Conservation (phyloP, 2,329 filamentous ascomycete species). For the Alternaria burnsii region DNA sequence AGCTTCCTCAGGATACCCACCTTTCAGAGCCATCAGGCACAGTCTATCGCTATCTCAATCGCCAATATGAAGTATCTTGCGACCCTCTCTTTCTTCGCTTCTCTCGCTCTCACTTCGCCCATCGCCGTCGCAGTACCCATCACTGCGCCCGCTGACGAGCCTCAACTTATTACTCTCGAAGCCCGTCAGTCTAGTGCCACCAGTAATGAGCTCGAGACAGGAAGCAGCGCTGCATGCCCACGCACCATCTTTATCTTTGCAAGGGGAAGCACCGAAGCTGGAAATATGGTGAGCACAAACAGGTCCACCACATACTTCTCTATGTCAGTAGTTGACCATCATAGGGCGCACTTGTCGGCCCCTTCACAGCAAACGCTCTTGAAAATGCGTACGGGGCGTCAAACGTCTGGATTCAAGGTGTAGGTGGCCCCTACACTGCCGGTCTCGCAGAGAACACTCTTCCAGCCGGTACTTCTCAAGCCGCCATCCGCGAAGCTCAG, state of each 20-base stretch:
- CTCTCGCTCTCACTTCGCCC: constrained; percentile 8
- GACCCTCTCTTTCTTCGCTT: constrained; percentile 7
- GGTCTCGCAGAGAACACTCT: constrained; percentile 44
- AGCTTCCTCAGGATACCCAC: background rate
- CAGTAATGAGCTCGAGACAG: constrained; percentile 25
- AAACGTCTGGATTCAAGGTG: constrained; percentile 32
- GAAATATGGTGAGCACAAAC: constrained; percentile 26
- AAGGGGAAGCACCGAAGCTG: constrained; percentile 26
- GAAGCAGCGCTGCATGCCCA: constrained; percentile 23
- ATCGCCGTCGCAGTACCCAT: constrained; percentile 3
- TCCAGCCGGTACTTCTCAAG: constrained; percentile 37
- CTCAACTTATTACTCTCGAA: constrained; percentile 5
- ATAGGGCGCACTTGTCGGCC: constrained; percentile 5
- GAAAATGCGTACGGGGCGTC: constrained; percentile 17
- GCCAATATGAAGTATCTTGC: constrained; percentile 13
- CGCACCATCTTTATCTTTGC: constrained; percentile 33
- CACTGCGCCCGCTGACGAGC: background rate
- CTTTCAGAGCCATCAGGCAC: background rate
- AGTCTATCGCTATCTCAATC: background rate
- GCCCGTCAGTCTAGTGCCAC: constrained; percentile 15
- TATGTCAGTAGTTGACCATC: background rate
- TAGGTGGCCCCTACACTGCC: constrained; percentile 48
- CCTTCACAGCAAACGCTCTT: constrained; percentile 22
- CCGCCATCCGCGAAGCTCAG: constrained; percentile 43
- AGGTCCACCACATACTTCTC: background rate